These are phyloP conservation scores for Urochloa ruziziensis DNA, from an alignment of 176 grass and related monocot genomes.

Conservation along the genomic window DNA sequence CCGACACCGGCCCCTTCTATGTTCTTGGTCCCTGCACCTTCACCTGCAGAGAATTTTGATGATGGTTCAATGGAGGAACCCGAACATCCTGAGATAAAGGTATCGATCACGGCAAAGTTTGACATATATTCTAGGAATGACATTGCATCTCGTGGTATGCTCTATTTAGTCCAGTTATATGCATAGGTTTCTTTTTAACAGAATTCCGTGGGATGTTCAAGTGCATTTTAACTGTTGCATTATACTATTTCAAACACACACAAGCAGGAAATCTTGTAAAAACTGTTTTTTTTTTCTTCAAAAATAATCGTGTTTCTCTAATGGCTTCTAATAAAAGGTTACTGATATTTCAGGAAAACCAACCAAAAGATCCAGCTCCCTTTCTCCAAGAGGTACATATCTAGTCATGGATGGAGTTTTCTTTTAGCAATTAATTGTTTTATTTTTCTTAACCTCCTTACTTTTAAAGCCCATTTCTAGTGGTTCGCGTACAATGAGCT, in stretches of 20 bases:
- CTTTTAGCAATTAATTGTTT: not conserved
- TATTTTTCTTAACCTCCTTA: slow-evolving; percentile 24
- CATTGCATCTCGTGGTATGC: not conserved
- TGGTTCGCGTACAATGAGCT: slow-evolving; percentile 30
- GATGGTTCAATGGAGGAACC: slow-evolving; percentile 60
- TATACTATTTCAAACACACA: not conserved
- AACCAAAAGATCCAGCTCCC: slow-evolving; percentile 13
- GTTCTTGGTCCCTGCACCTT: slow-evolving; percentile 35
- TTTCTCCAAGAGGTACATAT: slow-evolving; percentile 48
- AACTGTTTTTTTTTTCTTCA: not conserved
- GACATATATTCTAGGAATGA: not conserved
- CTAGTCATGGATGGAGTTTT: not conserved
- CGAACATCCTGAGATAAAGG: slow-evolving; percentile 17
- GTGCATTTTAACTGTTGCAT: not conserved
- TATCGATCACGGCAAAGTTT: not conserved
- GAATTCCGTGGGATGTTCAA: not conserved
- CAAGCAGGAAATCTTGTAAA: not conserved
- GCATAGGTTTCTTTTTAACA: not conserved
- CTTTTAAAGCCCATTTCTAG: slow-evolving; percentile 53
- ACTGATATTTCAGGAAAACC: slow-evolving; percentile 22
- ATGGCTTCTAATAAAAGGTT: slow-evolving; percentile 5
- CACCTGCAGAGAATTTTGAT: slow-evolving; percentile 49
- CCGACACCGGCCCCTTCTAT: slow-evolving; percentile 2
- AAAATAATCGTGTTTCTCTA: not conserved
- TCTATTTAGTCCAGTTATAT: not conserved